Evolutionary conservation across 441 rosid genomes (phyloP).

Genomic region (Aleurites moluccanus): DNA sequence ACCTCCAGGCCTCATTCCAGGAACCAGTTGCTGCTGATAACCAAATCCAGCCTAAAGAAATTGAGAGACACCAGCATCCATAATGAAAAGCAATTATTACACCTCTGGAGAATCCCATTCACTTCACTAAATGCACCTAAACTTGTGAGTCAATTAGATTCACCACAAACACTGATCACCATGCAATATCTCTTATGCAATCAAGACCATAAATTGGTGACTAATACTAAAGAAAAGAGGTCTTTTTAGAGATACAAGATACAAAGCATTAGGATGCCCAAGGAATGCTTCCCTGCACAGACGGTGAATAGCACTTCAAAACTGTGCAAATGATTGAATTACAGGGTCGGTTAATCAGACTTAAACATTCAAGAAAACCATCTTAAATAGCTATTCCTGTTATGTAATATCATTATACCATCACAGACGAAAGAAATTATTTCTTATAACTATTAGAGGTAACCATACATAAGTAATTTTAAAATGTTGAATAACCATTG

Average conservation of each 20-base stretch:
- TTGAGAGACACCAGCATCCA: neutral
- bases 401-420: neutral
- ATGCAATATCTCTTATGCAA: neutral
- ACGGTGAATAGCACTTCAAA: neutral
- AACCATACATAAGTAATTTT: neutral
- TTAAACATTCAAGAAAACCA: neutral
- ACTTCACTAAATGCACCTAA: neutral
- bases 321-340: neutral
- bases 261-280: neutral
- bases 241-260: neutral
- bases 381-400: neutral
- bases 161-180: neutral
- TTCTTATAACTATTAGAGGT: neutral
- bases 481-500: neutral
- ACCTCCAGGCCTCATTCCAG: constrained; percentile 79
- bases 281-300: neutral
- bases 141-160: neutral
- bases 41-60: constrained; percentile 59
- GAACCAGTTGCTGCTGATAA: constrained; percentile 78
- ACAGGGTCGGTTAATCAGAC: neutral
- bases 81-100: neutral
- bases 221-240: neutral
- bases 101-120: neutral
- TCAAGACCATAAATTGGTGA: neutral
- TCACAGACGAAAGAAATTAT: neutral